A percentile compares a stretch with the other conserved stretches of the same genome.
Conservation (phyloP, 2,329 filamentous ascomycete genomes). For the Ophiostoma populinum region DNA sequence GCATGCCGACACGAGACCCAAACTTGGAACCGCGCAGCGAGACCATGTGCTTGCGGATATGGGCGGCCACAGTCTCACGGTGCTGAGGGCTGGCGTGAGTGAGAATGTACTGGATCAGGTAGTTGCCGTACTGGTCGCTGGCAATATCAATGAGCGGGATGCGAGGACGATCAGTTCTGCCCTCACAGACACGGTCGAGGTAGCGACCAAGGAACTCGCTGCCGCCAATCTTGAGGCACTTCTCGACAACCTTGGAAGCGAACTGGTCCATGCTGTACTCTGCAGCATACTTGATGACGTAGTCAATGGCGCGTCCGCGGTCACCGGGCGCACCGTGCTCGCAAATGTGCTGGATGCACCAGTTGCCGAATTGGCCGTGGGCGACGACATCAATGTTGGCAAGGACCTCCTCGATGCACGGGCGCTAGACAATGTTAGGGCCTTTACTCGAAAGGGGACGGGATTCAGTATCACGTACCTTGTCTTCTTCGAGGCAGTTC, state of each 20-base stretch:
- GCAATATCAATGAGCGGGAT: slow-evolving; percentile 97
- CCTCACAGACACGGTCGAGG: slow-evolving; percentile 84
- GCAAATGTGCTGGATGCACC: slow-evolving; percentile 99
- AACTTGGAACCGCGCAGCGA: slow-evolving; percentile 97
- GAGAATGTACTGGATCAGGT: slow-evolving; percentile 92
- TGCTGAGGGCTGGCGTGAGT: slow-evolving; percentile 77
- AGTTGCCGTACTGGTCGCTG: slow-evolving; percentile 97
- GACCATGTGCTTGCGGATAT: slow-evolving; percentile 98
- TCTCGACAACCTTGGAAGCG: slow-evolving; percentile 96
- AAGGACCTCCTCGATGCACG: slow-evolving; percentile 92
- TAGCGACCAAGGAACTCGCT: slow-evolving; percentile 82
- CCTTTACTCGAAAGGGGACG: not conserved
- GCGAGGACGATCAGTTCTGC: slow-evolving; percentile 73
- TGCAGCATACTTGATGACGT: slow-evolving; percentile 81
- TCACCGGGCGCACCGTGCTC: slow-evolving; percentile 87
- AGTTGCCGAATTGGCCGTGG: slow-evolving; percentile 96
- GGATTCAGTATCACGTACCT: slow-evolving; percentile 41
- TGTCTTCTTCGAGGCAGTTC: slow-evolving; percentile 96
- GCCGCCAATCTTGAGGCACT: slow-evolving; percentile 93
- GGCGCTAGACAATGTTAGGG: slow-evolving; percentile 40
- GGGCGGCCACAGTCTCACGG: slow-evolving; percentile 78
- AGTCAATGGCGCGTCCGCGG: slow-evolving; percentile 83
- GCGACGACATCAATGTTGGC: slow-evolving; percentile 90
- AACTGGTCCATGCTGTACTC: slow-evolving; percentile 99
- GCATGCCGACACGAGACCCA: slow-evolving; percentile 94